Percentiles rank a stretch among this genome's conserved stretches.
Conservation (phyloP, 345 rosid species). For the Hibiscus trionum region DNA sequence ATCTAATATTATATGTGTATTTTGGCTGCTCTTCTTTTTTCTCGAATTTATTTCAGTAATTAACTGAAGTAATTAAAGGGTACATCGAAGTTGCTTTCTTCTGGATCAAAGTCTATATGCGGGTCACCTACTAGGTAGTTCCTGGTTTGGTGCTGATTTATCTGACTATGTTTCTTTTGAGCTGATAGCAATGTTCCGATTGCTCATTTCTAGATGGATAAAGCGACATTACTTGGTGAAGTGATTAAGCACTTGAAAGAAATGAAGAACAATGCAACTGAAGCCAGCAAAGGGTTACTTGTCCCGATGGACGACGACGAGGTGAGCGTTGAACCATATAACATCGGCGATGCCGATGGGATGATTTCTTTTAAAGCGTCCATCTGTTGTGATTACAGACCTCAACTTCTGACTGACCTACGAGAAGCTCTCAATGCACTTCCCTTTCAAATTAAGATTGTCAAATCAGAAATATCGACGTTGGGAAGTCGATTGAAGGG, state of each 20-base stretch:
- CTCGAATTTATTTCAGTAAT: conserved; percentile 3
- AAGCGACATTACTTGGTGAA: conserved; percentile 63
- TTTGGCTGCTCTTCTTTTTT: not conserved
- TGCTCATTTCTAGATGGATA: conserved; percentile 51
- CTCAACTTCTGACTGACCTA: conserved; percentile 45
- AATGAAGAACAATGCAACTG: conserved; percentile 37
- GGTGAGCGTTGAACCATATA: conserved; percentile 38
- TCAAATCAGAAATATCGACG: conserved; percentile 45
- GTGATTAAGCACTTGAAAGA: conserved; percentile 45
- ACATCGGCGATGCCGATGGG: conserved; percentile 14
- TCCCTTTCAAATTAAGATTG: conserved; percentile 23
- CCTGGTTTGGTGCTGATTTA: too few species aligned
- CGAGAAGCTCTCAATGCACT: conserved; percentile 41
- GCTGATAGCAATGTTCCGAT: not conserved
- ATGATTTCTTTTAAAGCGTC: conserved; percentile 33
- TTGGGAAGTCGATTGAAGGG: conserved; percentile 42
- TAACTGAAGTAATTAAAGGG: conserved; percentile 4
- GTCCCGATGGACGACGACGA: conserved; percentile 51
- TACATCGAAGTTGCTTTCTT: not conserved
- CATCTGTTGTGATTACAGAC: conserved; percentile 47
- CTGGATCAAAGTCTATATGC: not conserved
- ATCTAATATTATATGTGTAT: not conserved
- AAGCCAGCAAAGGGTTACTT: conserved; percentile 38
- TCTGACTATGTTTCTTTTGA: not conserved
- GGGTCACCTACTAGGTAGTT: too few species aligned